A percentile compares a stretch with the other conserved stretches of the same genome.
These are phyloP conservation scores for Olyra latifolia DNA, from an alignment of 176 grass and related monocot genomes.

Conservation along the genomic window DNA sequence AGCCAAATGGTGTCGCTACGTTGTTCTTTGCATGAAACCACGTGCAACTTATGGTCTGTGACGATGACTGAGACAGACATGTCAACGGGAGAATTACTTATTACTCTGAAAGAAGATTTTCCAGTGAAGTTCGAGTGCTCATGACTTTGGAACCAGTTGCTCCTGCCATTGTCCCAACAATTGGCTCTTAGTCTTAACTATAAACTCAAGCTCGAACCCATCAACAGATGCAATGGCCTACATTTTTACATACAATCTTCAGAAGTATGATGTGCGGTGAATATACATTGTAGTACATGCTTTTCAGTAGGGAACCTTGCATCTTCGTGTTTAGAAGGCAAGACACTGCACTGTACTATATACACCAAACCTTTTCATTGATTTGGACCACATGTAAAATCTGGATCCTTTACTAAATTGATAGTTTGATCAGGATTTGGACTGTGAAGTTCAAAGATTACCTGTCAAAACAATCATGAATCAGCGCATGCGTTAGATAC, in stretches of 20 bases:
- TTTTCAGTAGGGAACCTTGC: not conserved
- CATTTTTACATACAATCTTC: not conserved
- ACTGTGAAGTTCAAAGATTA: constrained; percentile 68
- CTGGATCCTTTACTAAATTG: constrained; percentile 62
- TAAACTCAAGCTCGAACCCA: not conserved
- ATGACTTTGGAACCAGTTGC: not conserved
- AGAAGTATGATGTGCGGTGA: too few relatives aligned
- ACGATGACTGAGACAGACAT: too few relatives aligned
- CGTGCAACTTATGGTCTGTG: too few relatives aligned
- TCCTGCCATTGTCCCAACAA: not conserved
- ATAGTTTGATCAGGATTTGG: constrained; percentile 58
- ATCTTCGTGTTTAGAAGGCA: not conserved
- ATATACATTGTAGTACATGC: not conserved
- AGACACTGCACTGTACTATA: not conserved
- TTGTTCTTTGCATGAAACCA: too few relatives aligned
- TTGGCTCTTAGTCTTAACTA: not conserved
- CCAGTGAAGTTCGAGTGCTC: not conserved
- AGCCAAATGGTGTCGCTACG: too few relatives aligned
- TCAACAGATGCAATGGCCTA: not conserved
- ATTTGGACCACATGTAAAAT: constrained; percentile 64
- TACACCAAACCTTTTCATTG: not conserved
- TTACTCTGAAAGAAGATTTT: not conserved
- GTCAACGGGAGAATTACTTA: too few relatives aligned
- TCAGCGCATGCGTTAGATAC: not conserved
- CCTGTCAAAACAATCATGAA: constrained; percentile 46